These are phyloP conservation scores for Kwoniella shivajii DNA, from an alignment of 1,284 basidiomycete species.

Conservation along the genomic window DNA sequence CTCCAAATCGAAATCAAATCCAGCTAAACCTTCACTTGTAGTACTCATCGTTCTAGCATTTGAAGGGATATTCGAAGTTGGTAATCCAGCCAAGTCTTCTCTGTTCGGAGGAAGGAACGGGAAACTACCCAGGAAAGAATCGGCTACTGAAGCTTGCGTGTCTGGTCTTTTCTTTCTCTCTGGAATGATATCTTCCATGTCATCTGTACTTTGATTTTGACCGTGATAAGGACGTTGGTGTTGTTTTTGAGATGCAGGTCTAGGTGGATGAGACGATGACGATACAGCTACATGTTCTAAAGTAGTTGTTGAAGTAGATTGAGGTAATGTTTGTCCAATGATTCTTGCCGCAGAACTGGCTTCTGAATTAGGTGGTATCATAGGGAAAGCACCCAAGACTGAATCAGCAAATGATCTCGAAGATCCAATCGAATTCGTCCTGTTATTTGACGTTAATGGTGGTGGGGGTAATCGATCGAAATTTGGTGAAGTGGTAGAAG, in stretches of 20 bases:
- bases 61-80: conserved; percentile 13
- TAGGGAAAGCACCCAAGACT: conserved; percentile 47
- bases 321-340: conserved; percentile 22
- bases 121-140: conserved; percentile 48
- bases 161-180: conserved; percentile 7
- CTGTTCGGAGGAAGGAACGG: conserved; percentile 44
- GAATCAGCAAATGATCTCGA: conserved; percentile 45
- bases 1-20: conserved; percentile 44
- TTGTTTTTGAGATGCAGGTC: conserved; percentile 6
- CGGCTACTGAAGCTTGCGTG: conserved; percentile 40
- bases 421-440: conserved; percentile 29
- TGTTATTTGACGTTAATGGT: background rate
- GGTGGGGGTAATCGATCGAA: background rate
- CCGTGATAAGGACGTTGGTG: too few relatives aligned
- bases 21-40: conserved; percentile 43
- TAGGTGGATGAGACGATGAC: conserved; percentile 12
- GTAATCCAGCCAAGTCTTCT: conserved; percentile 34
- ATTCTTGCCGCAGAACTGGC: background rate
- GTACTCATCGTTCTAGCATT: conserved; percentile 35
- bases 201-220: too few relatives aligned
- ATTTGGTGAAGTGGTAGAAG: conserved; percentile 6
- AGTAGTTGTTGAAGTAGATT: conserved; percentile 31
- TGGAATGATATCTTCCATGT: background rate
- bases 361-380: conserved; percentile 39
- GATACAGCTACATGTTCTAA: conserved; percentile 24